phyloP scores from a whole-genome alignment of 2,329 filamentous ascomycete species.

The Penicillium sp. region DNA sequence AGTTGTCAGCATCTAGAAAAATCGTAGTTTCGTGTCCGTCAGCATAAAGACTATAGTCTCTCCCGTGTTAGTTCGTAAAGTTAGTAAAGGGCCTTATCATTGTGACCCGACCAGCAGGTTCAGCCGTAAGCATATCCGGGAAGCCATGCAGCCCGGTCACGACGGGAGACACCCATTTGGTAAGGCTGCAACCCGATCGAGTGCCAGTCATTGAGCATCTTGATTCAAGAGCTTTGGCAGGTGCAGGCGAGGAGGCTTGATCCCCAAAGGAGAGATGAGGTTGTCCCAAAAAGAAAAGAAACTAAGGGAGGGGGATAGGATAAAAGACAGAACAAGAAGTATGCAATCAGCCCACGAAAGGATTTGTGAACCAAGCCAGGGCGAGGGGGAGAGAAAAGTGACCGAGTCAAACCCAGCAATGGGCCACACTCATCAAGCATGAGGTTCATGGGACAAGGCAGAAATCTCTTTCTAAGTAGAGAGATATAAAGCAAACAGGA shows the following conservation, averaged over 20 bases:
- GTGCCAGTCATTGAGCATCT: slow-evolving; percentile 6
- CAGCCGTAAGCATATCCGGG: slow-evolving; percentile 13
- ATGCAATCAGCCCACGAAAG: background rate
- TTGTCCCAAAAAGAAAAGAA: background rate
- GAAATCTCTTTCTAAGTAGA: background rate
- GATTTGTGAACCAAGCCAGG: background rate
- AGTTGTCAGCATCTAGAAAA: slow-evolving; percentile 18
- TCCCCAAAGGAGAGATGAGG: background rate
- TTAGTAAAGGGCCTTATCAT: background rate
- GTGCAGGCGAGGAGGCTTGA: background rate
- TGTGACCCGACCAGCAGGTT: slow-evolving; percentile 9
- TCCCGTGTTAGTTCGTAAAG: background rate
- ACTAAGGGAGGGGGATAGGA: background rate
- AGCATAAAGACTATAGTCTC: background rate
- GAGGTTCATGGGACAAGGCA: background rate
- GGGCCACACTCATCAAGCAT: background rate
- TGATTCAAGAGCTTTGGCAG: background rate
- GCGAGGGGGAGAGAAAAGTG: background rate
- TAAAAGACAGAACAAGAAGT: background rate
- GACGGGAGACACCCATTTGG: slow-evolving; percentile 8
- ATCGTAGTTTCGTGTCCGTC: slow-evolving; percentile 6
- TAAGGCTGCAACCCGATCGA: slow-evolving; percentile 13
- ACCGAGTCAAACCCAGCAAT: background rate
- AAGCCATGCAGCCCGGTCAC: slow-evolving; percentile 10
- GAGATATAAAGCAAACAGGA: background rate